Evolutionary conservation across 768 basidiomycete species (phyloP).

Genomic region (Lactarius sp.): DNA sequence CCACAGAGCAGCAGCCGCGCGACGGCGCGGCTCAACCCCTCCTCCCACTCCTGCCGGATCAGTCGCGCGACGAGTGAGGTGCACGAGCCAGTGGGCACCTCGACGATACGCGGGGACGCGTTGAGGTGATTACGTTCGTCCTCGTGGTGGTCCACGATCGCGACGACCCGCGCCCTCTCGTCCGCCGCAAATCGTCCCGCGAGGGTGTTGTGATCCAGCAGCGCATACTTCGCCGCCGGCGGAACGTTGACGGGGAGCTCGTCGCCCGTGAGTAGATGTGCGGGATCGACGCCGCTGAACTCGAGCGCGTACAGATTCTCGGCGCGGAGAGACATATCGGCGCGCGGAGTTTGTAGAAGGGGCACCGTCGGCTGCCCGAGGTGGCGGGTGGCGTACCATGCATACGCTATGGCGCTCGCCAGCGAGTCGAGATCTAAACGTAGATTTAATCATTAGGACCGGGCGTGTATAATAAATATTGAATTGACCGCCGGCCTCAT

Average conservation of each 20-base stretch:
- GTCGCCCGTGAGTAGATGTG: slow-evolving; percentile 60
- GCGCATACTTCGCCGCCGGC: slow-evolving; percentile 52
- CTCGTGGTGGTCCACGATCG: slow-evolving; percentile 87
- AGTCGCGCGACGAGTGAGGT: slow-evolving; percentile 55
- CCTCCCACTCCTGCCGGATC: slow-evolving; percentile 23
- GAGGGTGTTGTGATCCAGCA: slow-evolving; percentile 91
- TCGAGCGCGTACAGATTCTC: slow-evolving; percentile 81
- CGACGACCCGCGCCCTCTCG: slow-evolving; percentile 44
- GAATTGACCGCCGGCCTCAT: slow-evolving; percentile 86
- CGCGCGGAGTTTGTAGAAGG: slow-evolving; percentile 60
- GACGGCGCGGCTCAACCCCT: slow-evolving; percentile 24
- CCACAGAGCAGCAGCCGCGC: slow-evolving; percentile 45
- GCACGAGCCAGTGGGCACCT: slow-evolving; percentile 69
- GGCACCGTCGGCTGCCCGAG: slow-evolving; percentile 52
- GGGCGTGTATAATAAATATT: background rate
- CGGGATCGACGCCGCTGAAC: slow-evolving; percentile 48
- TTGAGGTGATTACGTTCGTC: slow-evolving; percentile 70
- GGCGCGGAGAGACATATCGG: slow-evolving; percentile 72
- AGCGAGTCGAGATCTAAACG: slow-evolving; percentile 81
- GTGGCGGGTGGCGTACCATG: slow-evolving; percentile 60
- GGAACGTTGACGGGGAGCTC: slow-evolving; percentile 45
- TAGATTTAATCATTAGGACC: slow-evolving; percentile 1
- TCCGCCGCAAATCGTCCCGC: slow-evolving; percentile 36
- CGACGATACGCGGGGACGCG: slow-evolving; percentile 63
- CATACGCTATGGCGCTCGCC: slow-evolving; percentile 80